Percentiles rank a stretch among this genome's conserved stretches.
Conservation (phyloP, 805 yeast species). For the Metschnikowia matae region DNA sequence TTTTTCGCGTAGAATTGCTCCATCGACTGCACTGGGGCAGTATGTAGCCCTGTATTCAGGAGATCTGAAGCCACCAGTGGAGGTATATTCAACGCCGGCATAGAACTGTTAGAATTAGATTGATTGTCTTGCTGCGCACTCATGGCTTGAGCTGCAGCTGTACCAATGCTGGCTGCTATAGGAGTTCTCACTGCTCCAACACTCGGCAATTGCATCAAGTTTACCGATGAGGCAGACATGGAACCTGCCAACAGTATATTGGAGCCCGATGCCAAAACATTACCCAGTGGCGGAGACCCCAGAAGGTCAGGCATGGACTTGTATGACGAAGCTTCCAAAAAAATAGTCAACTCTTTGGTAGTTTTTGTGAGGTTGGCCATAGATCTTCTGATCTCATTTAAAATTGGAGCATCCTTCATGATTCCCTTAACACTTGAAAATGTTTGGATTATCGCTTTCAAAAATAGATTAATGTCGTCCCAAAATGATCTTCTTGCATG, state of each 20-base stretch:
- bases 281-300: slow-evolving; percentile 9
- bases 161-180: slow-evolving; percentile 15
- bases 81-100: slow-evolving; percentile 11
- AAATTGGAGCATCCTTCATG: slow-evolving; percentile 73
- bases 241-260: slow-evolving; percentile 1
- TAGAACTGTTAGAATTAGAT: not conserved
- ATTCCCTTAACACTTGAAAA: slow-evolving; percentile 79
- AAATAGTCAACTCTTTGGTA: slow-evolving; percentile 87
- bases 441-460: slow-evolving; percentile 79
- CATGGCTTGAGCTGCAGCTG: slow-evolving; percentile 18
- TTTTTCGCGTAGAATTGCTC: slow-evolving; percentile 17
- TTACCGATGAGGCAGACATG: slow-evolving; percentile 6
- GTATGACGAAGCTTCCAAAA: slow-evolving; percentile 50
- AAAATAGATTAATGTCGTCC: slow-evolving; percentile 79
- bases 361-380: slow-evolving; percentile 80
- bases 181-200: slow-evolving; percentile 13
- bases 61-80: slow-evolving; percentile 16
- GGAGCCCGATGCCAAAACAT: slow-evolving; percentile 1
- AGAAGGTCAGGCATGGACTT: slow-evolving; percentile 15
- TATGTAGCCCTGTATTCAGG: slow-evolving; percentile 13
- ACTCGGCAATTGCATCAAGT: slow-evolving; percentile 5
- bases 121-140: slow-evolving; percentile 13
- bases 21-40: slow-evolving; percentile 19
- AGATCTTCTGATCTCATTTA: slow-evolving; percentile 75
- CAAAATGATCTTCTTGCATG: slow-evolving; percentile 64